phyloP scores from a whole-genome alignment of 1,284 basidiomycete genomes.

The Cryptococcus sp. region DNA sequence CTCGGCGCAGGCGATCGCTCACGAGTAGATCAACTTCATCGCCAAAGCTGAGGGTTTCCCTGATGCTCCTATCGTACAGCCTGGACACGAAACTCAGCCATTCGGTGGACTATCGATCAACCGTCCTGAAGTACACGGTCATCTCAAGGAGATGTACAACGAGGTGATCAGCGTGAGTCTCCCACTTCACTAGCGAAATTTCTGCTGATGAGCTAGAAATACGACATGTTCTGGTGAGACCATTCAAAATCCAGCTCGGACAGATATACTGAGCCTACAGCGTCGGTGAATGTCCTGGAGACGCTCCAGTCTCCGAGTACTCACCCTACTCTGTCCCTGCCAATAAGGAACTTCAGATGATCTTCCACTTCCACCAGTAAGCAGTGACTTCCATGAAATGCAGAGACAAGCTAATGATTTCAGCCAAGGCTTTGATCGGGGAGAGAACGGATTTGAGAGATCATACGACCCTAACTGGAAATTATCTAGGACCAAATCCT shows the following conservation, averaged over 20 bases:
- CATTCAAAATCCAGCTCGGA: neutral
- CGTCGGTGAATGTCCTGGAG: conserved; percentile 64
- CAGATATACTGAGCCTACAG: conserved; percentile 3
- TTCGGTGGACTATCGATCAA: conserved; percentile 58
- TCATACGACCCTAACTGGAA: conserved; percentile 50
- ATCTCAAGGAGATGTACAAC: conserved; percentile 61
- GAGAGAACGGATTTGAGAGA: conserved; percentile 16
- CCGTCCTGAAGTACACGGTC: conserved; percentile 64
- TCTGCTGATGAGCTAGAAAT: conserved; percentile 13
- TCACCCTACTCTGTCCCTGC: conserved; percentile 59
- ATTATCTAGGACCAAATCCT: conserved; percentile 57
- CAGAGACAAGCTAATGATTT: conserved; percentile 19
- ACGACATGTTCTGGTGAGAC: conserved; percentile 28
- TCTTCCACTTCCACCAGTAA: conserved; percentile 53
- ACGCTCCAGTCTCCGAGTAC: conserved; percentile 54
- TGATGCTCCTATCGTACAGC: conserved; percentile 59
- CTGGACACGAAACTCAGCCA: conserved; percentile 57
- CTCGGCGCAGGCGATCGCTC: neutral
- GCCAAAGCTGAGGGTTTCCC: conserved; percentile 62
- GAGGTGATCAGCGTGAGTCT: conserved; percentile 58
- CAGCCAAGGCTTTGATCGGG: conserved; percentile 30
- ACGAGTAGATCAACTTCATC: conserved; percentile 55
- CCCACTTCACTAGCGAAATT: conserved; percentile 5
- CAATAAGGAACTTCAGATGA: conserved; percentile 60
- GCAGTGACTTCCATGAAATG: conserved; percentile 27